A percentile compares a stretch with the other conserved stretches of the same genome.
Conservation (phyloP, 495 filamentous ascomycete genomes). For the Aspergillus kassunensis region DNA sequence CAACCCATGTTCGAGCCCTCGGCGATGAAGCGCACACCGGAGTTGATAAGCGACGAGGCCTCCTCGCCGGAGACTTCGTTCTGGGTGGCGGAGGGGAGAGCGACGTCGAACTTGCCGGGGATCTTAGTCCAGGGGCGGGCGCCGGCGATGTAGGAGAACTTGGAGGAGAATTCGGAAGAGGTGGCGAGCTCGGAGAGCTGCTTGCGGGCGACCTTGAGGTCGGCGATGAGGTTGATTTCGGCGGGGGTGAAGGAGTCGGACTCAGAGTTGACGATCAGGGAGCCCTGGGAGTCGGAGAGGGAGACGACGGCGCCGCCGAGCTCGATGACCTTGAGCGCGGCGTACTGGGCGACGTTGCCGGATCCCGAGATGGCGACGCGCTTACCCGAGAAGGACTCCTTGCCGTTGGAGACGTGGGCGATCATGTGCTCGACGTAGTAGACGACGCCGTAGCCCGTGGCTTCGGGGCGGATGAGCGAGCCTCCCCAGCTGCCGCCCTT, state of each 20-base stretch:
- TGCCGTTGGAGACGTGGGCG: slow-evolving; percentile 70
- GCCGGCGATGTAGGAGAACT: slow-evolving; percentile 84
- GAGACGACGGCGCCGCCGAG: slow-evolving; percentile 90
- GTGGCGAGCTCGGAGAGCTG: slow-evolving; percentile 64
- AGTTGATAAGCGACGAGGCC: slow-evolving; percentile 72
- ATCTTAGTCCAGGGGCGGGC: slow-evolving; percentile 89
- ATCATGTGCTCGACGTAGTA: slow-evolving; percentile 99
- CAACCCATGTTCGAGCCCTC: slow-evolving; percentile 99
- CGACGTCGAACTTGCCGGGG: slow-evolving; percentile 81
- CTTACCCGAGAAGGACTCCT: slow-evolving; percentile 86
- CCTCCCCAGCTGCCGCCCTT: slow-evolving; percentile 95
- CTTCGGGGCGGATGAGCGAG: slow-evolving; percentile 91
- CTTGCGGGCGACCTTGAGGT: slow-evolving; percentile 83
- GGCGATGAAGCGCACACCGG: slow-evolving; percentile 81
- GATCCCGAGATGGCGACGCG: slow-evolving; percentile 94
- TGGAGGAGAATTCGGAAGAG: slow-evolving; percentile 48
- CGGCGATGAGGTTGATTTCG: slow-evolving; percentile 71
- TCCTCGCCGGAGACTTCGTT: slow-evolving; percentile 94
- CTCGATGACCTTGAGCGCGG: slow-evolving; percentile 94
- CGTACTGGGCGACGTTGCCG: slow-evolving; percentile 97
- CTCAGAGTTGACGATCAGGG: slow-evolving; percentile 66
- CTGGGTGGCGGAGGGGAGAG: slow-evolving; percentile 90
- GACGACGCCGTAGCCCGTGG: slow-evolving; percentile 93
- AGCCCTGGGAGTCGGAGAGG: slow-evolving; percentile 88
- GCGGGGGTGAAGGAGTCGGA: slow-evolving; percentile 62